phyloP scores from a whole-genome alignment of 192 early-diverging fungal species.

The Backusella psychrophila region DNA sequence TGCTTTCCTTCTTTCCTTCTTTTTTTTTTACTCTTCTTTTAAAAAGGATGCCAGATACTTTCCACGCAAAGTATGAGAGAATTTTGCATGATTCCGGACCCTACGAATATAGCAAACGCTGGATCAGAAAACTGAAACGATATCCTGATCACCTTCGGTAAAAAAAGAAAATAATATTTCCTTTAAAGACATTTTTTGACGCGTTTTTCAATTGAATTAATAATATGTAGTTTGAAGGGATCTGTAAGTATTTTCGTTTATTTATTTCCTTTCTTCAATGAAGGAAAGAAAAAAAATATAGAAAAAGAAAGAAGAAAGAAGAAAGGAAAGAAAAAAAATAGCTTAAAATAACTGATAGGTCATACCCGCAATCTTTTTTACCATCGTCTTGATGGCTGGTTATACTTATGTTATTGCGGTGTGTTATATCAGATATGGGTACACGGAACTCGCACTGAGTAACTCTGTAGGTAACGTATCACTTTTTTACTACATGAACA shows the following conservation, averaged over 20 bases:
- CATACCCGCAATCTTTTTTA: conserved; percentile 15
- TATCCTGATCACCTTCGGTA: conserved; percentile 33
- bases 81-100: conserved; percentile 12
- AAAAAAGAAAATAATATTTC: background rate
- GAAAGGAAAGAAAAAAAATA: background rate
- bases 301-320: background rate
- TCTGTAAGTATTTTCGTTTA: conserved; percentile 5
- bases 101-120: background rate
- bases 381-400: conserved; percentile 5
- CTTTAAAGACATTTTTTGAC: background rate
- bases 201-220: background rate
- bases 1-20: background rate
- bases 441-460: conserved; percentile 17
- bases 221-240: conserved; percentile 7
- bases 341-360: conserved; percentile 5
- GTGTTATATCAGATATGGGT: conserved; percentile 16
- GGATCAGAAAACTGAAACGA: background rate
- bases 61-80: background rate
- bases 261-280: background rate
- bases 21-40: background rate
- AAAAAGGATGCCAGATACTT: background rate
- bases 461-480: conserved; percentile 23
- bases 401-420: conserved; percentile 18
- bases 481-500: background rate
- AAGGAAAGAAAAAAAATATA: background rate